Conservation (phyloP, 176 grass and related monocot species). For the Rhynchospora pubera region DNA sequence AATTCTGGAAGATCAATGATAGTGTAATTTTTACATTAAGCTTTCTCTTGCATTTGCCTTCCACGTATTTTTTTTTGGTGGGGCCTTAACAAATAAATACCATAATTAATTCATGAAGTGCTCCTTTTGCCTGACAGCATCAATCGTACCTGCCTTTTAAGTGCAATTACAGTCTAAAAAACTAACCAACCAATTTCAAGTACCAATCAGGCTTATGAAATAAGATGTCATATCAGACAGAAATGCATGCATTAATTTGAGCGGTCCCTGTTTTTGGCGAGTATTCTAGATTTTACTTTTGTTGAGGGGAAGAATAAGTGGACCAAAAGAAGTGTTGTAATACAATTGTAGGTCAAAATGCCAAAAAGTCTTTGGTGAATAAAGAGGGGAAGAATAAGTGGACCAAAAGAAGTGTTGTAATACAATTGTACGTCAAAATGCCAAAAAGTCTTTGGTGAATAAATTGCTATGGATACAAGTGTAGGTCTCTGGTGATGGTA, state of each 20-base stretch:
- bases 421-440: too few relatives aligned
- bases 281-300: too few relatives aligned
- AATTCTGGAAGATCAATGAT: background rate
- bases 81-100: slow-evolving; percentile 76
- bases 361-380: background rate
- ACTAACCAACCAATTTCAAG: background rate
- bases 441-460: too few relatives aligned
- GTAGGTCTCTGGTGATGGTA: slow-evolving; percentile 58
- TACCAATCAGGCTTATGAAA: background rate
- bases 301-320: too few relatives aligned
- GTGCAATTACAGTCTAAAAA: background rate
- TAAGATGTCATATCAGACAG: background rate
- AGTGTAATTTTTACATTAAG: slow-evolving; percentile 14
- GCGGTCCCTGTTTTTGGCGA: background rate
- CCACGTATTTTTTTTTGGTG: slow-evolving; percentile 83
- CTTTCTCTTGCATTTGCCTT: slow-evolving; percentile 81
- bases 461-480: background rate
- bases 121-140: background rate
- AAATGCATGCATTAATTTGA: background rate
- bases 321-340: too few relatives aligned
- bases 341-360: background rate
- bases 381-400: too few relatives aligned
- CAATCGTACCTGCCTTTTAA: background rate
- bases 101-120: slow-evolving; percentile 40
- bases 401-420: too few relatives aligned